A percentile compares a stretch with the other conserved stretches of the same genome.
These are phyloP conservation scores for Bacterosira constricta DNA, from an alignment of 108 stramenopile genomes.

Conservation along the genomic window DNA sequence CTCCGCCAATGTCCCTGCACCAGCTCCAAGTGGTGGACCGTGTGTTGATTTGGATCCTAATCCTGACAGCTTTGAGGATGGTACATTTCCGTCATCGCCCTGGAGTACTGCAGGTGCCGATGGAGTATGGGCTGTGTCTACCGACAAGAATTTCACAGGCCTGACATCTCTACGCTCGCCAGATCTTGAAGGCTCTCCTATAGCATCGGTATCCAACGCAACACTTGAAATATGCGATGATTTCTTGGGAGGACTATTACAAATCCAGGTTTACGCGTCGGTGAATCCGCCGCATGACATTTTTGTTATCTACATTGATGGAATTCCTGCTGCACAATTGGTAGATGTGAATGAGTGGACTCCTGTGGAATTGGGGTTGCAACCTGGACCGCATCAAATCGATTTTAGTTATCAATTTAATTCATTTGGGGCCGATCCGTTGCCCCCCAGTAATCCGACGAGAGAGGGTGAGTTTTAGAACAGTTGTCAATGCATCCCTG, in stretches of 20 bases:
- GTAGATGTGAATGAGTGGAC: conserved; percentile 27
- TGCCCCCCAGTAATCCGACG: conserved; percentile 15
- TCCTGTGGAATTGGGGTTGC: conserved; percentile 10
- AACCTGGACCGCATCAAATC: conserved; percentile 25
- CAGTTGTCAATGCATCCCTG: too few relatives aligned
- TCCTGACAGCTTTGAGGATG: background rate
- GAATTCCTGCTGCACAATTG: conserved; percentile 8
- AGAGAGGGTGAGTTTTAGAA: conserved; percentile 18
- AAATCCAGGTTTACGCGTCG: background rate
- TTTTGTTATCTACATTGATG: conserved; percentile 35
- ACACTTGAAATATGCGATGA: conserved; percentile 20
- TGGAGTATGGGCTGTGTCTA: background rate
- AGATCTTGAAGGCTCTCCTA: background rate
- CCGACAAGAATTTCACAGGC: background rate
- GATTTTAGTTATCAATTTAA: conserved; percentile 37
- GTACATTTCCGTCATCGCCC: background rate
- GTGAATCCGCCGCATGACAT: conserved; percentile 33
- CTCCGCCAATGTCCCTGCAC: too few relatives aligned
- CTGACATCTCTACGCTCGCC: background rate
- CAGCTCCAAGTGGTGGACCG: too few relatives aligned
- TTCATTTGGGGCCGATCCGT: too few relatives aligned
- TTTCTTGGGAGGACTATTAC: conserved; percentile 6
- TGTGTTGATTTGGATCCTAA: too few relatives aligned
- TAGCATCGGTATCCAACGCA: background rate
- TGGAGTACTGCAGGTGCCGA: background rate